phyloP scores from a whole-genome alignment of 345 rosid species.

The Aquilaria malaccensis region DNA sequence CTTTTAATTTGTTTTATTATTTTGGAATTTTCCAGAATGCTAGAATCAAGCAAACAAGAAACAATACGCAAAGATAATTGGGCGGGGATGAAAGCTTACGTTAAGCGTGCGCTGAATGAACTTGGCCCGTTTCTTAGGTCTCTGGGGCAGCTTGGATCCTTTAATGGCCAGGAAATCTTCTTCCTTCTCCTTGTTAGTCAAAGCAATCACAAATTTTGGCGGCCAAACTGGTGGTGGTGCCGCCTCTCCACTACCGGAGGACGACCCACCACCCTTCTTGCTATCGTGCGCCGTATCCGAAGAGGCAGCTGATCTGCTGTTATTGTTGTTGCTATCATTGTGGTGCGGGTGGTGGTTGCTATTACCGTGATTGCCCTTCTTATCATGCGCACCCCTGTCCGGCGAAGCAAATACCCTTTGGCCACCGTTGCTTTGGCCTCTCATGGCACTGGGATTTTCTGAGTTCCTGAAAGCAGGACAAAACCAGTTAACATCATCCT shows the following conservation, averaged over 20 bases:
- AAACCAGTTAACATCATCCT: background rate
- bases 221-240: constrained; percentile 49
- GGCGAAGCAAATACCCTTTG: constrained; percentile 36
- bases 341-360: constrained; percentile 7
- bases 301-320: constrained; percentile 39
- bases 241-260: constrained; percentile 62
- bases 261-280: constrained; percentile 53
- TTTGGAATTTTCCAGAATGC: too few relatives aligned
- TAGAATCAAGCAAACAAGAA: too few relatives aligned
- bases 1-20: too few relatives aligned
- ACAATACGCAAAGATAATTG: too few relatives aligned
- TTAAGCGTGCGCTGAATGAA: constrained; percentile 64
- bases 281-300: constrained; percentile 55
- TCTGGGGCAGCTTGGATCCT: constrained; percentile 69
- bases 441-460: constrained; percentile 56
- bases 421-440: constrained; percentile 38
- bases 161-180: constrained; percentile 69
- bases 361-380: constrained; percentile 20
- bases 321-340: constrained; percentile 15
- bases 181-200: constrained; percentile 77
- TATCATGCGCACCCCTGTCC: constrained; percentile 46
- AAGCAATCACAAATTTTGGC: constrained; percentile 61
- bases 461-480: constrained; percentile 33
- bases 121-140: constrained; percentile 75
- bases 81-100: constrained; percentile 28